Percentiles rank a stretch among this genome's conserved stretches.
Evolutionary conservation across 495 filamentous ascomycete genomes (phyloP).

Genomic region (Pyrenula massariospora): DNA sequence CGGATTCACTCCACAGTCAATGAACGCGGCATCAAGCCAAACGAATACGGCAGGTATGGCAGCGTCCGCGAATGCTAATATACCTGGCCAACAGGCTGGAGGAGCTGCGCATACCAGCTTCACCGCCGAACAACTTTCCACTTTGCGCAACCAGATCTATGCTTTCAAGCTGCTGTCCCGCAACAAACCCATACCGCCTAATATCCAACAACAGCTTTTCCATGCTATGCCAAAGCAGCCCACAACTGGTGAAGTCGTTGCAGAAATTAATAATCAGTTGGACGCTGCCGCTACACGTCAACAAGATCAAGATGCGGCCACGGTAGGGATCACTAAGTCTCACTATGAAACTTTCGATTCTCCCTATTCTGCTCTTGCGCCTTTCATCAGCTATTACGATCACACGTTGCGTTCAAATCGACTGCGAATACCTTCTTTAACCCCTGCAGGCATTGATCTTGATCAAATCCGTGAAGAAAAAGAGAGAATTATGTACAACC

Average conservation of each 20-base stretch:
- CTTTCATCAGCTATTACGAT: conserved; percentile 63
- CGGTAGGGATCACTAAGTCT: conserved; percentile 17
- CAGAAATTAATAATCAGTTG: conserved; percentile 19
- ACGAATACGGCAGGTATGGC: conserved; percentile 16
- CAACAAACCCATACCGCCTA: conserved; percentile 63
- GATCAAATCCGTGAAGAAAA: conserved; percentile 73
- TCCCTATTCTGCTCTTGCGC: conserved; percentile 46
- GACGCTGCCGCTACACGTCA: conserved; percentile 8
- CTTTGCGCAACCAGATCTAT: conserved; percentile 63
- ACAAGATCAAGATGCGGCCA: conserved; percentile 8
- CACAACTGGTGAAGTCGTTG: conserved; percentile 16
- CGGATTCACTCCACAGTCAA: conserved; percentile 17
- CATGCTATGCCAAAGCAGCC: conserved; percentile 51
- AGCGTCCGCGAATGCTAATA: background rate
- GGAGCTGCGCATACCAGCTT: conserved; percentile 26
- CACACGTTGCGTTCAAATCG: conserved; percentile 62
- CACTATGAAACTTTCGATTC: conserved; percentile 54
- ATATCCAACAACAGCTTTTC: conserved; percentile 65
- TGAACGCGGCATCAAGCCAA: conserved; percentile 10
- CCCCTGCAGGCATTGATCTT: conserved; percentile 70
- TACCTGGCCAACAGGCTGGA: background rate
- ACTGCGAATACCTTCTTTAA: conserved; percentile 69
- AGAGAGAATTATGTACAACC: conserved; percentile 79
- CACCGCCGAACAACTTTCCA: conserved; percentile 55
- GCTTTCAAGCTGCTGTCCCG: conserved; percentile 76